phyloP scores from a whole-genome alignment of 257 asterid genomes.

The Rhazya stricta region DNA sequence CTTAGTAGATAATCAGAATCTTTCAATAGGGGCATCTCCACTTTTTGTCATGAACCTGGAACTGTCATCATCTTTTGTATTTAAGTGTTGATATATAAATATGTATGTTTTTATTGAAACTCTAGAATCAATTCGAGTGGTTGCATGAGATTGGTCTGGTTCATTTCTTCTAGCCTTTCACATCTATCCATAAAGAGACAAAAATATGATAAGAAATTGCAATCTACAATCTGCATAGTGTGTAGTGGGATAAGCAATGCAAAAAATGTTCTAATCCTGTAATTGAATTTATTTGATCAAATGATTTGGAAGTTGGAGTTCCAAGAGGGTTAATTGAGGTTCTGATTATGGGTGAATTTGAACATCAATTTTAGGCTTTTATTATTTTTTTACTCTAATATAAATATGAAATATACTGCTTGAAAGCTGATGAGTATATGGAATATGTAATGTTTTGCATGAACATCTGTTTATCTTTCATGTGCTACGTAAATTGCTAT shows the following conservation, averaged over 20 bases:
- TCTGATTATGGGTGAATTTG: neutral
- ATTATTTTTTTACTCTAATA: neutral
- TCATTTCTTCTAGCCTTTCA: neutral
- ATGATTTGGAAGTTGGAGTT: neutral
- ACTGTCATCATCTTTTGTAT: neutral
- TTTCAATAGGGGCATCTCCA: neutral
- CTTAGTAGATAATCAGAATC: neutral
- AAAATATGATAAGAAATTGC: neutral
- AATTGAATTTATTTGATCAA: too few relatives aligned
- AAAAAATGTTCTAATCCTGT: too few relatives aligned
- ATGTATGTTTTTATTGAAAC: neutral
- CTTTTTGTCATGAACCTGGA: neutral
- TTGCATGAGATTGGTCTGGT: neutral
- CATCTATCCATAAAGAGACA: neutral
- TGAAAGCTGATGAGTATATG: neutral
- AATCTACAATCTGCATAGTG: neutral
- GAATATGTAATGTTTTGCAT: neutral
- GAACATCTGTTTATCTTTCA: neutral
- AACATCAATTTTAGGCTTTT: neutral
- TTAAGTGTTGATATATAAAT: neutral
- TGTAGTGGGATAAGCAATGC: neutral
- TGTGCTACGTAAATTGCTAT: too few relatives aligned
- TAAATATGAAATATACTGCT: neutral
- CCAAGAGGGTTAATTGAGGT: neutral
- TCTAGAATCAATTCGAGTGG: neutral